Evolutionary conservation across 148 eudicot species (phyloP).

Genomic region (Fallopia convolvulus): DNA sequence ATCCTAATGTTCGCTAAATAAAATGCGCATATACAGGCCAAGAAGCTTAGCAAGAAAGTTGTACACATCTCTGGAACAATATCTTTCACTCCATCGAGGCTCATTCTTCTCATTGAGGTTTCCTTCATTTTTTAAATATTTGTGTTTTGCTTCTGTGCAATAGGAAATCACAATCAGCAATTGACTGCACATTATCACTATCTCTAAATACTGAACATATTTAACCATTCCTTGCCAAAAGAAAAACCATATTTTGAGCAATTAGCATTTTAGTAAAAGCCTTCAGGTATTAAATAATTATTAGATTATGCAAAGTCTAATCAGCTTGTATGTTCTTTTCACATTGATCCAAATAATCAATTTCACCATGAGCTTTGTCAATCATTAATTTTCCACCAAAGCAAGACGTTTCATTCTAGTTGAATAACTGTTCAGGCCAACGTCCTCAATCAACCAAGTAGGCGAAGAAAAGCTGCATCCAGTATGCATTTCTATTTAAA

Average conservation of each 20-base stretch:
- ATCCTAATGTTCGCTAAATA: not conserved
- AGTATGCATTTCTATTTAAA: too few species aligned
- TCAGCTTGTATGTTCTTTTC: not conserved
- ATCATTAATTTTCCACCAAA: not conserved
- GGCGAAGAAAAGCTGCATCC: conserved; percentile 75
- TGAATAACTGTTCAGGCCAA: conserved; percentile 43
- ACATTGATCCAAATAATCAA: not conserved
- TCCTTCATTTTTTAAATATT: not conserved
- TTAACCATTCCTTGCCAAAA: not conserved
- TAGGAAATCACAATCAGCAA: not conserved
- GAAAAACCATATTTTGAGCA: not conserved
- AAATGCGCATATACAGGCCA: not conserved
- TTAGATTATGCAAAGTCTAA: not conserved
- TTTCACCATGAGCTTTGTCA: not conserved
- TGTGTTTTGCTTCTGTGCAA: not conserved
- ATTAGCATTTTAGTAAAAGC: not conserved
- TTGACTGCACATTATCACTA: not conserved
- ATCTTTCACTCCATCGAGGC: not conserved
- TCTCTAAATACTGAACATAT: not conserved
- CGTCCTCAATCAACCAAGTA: conserved; percentile 89
- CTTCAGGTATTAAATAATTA: not conserved
- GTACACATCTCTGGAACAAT: not conserved
- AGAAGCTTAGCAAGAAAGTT: not conserved
- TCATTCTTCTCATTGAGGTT: not conserved
- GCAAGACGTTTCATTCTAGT: not conserved